Percentiles rank a stretch among this genome's conserved stretches.
Evolutionary conservation across 148 eudicot species (phyloP).

Genomic region (Polygonum aviculare): DNA sequence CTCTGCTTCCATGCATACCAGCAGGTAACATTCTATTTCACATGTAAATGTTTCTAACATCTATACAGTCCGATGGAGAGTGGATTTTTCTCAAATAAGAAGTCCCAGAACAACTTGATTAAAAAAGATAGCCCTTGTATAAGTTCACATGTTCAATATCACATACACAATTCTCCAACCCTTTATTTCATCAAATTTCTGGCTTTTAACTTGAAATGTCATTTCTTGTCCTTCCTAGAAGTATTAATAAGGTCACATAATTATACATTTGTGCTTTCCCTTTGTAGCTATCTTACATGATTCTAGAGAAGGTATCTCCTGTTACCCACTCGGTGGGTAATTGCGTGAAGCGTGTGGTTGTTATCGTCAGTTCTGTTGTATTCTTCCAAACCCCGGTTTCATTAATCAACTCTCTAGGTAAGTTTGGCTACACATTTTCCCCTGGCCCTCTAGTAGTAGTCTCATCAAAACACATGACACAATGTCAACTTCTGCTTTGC

Average conservation of each 20-base stretch:
- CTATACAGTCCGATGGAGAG: neutral
- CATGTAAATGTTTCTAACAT: neutral
- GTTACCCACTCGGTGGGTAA: constrained; percentile 87
- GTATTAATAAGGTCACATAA: neutral
- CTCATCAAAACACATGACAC: neutral
- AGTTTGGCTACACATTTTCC: constrained; percentile 7
- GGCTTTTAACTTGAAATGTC: neutral
- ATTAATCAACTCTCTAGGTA: constrained; percentile 72
- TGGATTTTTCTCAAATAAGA: neutral
- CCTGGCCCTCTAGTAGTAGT: neutral
- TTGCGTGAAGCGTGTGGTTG: constrained; percentile 94
- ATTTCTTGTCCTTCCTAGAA: neutral
- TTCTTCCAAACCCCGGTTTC: constrained; percentile 82
- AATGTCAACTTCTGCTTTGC: constrained; percentile 8
- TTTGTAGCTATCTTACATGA: constrained; percentile 91
- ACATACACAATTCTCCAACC: too few species aligned
- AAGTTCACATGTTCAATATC: neutral
- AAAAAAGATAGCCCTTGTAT: neutral
- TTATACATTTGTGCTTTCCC: neutral
- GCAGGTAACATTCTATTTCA: constrained; percentile 38
- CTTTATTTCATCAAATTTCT: neutral
- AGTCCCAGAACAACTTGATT: neutral
- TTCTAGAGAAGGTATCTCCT: constrained; percentile 86
- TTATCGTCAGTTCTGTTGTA: constrained; percentile 76
- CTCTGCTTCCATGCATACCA: constrained; percentile 97